Base-by-base conservation (phyloP, 345 rosid genomes). In the Lepidium aucheri region DNA sequence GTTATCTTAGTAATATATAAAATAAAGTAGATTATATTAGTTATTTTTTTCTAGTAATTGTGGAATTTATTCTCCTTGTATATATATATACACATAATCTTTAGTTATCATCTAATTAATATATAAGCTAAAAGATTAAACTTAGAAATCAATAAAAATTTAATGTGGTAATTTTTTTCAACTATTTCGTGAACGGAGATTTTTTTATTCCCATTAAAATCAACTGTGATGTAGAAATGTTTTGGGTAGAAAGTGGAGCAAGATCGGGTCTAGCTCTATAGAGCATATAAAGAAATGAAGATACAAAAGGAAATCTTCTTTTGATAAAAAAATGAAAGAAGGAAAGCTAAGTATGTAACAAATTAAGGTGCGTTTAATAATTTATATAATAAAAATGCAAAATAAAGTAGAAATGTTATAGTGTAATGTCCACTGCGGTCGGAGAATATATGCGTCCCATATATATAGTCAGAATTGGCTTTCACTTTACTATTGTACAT, bases 341-440 rank as follows among this genome's bases (percentile, higher is more conserved):
- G 57, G 28, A 20, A 40, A 38, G 59, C 17, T 9, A 10, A 40
- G 26, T 28, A 65, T 28, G 20, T 16, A 41, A 33, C 16, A 34
- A 70, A 53, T 36, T 44, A 43, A 70, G 8, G 63, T 63, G 42
- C 44, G 22, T 62, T 52, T 11, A 7, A 39, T n/a, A 26, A 26
- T 24, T 24, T 46, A 28, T 45, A 35, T 9, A 10, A 5, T 15
- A 8, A 55, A 14, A 14, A 6, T 4, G 16, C 15, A 43, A 47
- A 57, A 40, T n/a, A 16, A 8, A 64, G 35, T 22, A n/a, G 55
- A 26, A 54, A n/a, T 56, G 62, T 38, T 56, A 0, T 18, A 65
- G 60, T 64, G 70, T 65, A 41, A 50, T 58, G 35, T 52, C 76
- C 76, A 72, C 71, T 72, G 46, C 10, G 71, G 76, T 73, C 72